These are phyloP conservation scores for Solanum chacoense DNA, from an alignment of 305 asterid species.

Conservation along the genomic window DNA sequence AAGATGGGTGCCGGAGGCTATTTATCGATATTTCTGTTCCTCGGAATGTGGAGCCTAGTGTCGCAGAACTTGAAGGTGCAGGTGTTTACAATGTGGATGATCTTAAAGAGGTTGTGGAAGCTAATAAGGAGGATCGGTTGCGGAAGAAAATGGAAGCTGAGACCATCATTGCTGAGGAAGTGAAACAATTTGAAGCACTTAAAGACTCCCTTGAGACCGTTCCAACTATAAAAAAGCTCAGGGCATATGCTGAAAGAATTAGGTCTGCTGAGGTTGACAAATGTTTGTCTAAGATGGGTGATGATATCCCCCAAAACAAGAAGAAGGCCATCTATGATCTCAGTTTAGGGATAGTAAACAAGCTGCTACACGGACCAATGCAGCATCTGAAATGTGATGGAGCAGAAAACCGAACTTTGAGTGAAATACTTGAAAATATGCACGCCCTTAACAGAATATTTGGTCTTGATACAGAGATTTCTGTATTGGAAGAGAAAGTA, in stretches of 20 bases:
- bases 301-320: slow-evolving; percentile 35
- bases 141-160: slow-evolving; percentile 72
- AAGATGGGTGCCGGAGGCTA: slow-evolving; percentile 42
- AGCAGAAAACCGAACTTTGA: slow-evolving; percentile 31
- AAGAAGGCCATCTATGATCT: slow-evolving; percentile 66
- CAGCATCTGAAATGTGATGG: slow-evolving; percentile 75
- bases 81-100: slow-evolving; percentile 74
- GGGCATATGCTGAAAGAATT: slow-evolving; percentile 76
- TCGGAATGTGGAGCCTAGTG: slow-evolving; percentile 69
- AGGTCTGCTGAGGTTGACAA: slow-evolving; percentile 72
- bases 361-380: slow-evolving; percentile 88
- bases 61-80: slow-evolving; percentile 41
- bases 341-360: slow-evolving; percentile 60
- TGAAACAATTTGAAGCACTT: slow-evolving; percentile 69
- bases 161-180: slow-evolving; percentile 55
- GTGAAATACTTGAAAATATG: slow-evolving; percentile 68
- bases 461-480: slow-evolving; percentile 52
- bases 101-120: slow-evolving; percentile 77
- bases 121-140: slow-evolving; percentile 66
- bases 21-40: slow-evolving; percentile 87
- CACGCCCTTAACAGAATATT: slow-evolving; percentile 71
- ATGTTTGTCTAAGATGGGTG: slow-evolving; percentile 65
- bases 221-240: slow-evolving; percentile 77
- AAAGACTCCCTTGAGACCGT: slow-evolving; percentile 77
- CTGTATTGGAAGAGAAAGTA: slow-evolving; percentile 63